Percentiles rank a stretch among this genome's conserved stretches.
phyloP scores from a whole-genome alignment of 1,139 yeast species.

The Saccharomyces pastorianus region DNA sequence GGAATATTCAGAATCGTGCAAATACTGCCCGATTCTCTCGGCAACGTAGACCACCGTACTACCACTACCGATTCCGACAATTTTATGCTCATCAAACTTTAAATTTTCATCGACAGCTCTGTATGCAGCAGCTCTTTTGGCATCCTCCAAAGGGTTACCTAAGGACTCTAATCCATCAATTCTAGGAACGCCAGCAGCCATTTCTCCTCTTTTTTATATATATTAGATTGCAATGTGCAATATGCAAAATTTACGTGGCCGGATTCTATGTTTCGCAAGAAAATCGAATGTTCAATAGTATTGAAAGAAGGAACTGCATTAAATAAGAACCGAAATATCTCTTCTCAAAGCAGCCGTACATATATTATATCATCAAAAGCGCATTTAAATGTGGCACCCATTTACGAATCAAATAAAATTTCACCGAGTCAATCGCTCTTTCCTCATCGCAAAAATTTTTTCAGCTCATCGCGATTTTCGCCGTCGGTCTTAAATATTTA shows the following conservation, averaged over 20 bases:
- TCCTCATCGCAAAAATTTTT: not conserved
- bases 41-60: constrained; percentile 95
- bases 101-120: constrained; percentile 87
- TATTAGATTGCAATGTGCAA: not conserved
- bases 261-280: not conserved
- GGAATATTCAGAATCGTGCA: constrained; percentile 27
- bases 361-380: not conserved
- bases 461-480: not conserved
- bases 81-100: constrained; percentile 52
- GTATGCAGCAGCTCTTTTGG: constrained; percentile 80
- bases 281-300: not conserved
- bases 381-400: not conserved
- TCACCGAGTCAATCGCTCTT: not conserved
- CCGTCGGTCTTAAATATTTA: not conserved
- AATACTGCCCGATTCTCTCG: constrained; percentile 63
- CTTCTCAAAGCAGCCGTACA: not conserved
- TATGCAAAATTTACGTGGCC: not conserved
- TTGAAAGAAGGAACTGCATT: not conserved
- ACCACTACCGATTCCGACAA: constrained; percentile 93
- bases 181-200: constrained; percentile 8
- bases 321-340: not conserved
- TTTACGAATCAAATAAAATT: not conserved
- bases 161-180: constrained; percentile 21
- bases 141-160: constrained; percentile 34
- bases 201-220: not conserved